Evolutionary conservation across 2,329 filamentous ascomycete species (phyloP), one percentile per base, ranked within the genome.

Genomic region (Penicillium sp.): DNA sequence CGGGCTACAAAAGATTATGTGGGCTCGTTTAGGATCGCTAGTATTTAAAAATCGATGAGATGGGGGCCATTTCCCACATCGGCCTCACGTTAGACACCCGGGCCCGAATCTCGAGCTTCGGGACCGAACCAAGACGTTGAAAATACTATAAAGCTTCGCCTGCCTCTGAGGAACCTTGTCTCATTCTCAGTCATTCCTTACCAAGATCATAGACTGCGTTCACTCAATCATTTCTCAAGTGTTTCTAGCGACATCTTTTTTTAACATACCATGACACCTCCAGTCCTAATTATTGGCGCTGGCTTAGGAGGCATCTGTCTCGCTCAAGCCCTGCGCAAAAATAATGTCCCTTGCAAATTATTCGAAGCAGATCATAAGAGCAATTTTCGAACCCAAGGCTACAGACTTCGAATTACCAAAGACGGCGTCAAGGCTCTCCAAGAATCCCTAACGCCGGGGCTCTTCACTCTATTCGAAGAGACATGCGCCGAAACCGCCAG

Each of bases 381-480:
- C 28, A 51, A 65, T 28, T 64, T 66, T 29, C 66, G 67, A 18
- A 58, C 68, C 0, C 72, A 76, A 56, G 74, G 74, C 2, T 76
- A 75, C 51, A 66, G 74, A 16, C 55, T 76, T 1, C 61, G 53
- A 46, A 52, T 56, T 12, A 44, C 34, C 15, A 18, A 49, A 6
- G 34, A 54, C 4, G 53, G 56, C 10, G 28, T 51, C n/a, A 39
- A 41, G 2, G 56, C 56, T 2, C 16, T 58, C 31, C 39, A 54
- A 38, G 42, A 56, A 12, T 28, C 51, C n/a, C 46, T 58, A 12
- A 52, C 56, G 7, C 53, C 56, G 2, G 53, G 63, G 8, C 21
- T 61, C 6, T 63, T 58, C 48, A 26, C 38, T 13, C 39, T 65
- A 3, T 65, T 65, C 34, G 56, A 59, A 8, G 52, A 57, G 21